Conservation (phyloP, 306 rosid species). For the Rosa persica region DNA sequence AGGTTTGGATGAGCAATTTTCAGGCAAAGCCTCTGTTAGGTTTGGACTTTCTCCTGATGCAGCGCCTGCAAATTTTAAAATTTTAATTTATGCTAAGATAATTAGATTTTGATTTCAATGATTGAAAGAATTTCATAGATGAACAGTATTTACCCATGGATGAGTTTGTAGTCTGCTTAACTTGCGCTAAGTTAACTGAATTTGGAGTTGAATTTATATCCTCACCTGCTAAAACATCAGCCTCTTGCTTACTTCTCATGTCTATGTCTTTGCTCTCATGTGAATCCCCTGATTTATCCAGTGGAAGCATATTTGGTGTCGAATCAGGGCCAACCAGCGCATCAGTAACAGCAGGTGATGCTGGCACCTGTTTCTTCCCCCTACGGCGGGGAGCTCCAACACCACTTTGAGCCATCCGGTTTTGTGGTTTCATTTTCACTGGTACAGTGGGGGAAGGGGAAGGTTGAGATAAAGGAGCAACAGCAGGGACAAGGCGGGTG, state of each 20-base stretch:
- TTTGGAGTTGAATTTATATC: constrained; percentile 37
- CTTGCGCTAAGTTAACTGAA: constrained; percentile 31
- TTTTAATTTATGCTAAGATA: neutral
- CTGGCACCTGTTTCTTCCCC: constrained; percentile 67
- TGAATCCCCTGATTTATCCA: constrained; percentile 38
- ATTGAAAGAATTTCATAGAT: neutral
- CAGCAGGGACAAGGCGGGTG: constrained; percentile 42
- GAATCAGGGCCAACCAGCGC: constrained; percentile 40
- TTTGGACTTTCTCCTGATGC: constrained; percentile 44
- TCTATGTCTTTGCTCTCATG: constrained; percentile 31
- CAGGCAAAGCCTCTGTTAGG: constrained; percentile 36
- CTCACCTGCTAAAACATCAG: constrained; percentile 33
- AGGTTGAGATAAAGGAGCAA: constrained; percentile 44
- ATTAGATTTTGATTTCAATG: constrained; percentile 11
- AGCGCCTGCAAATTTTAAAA: constrained; percentile 50
- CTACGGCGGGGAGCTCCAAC: constrained; percentile 69
- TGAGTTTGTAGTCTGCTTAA: constrained; percentile 41
- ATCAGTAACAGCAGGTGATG: constrained; percentile 39
- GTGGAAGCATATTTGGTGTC: constrained; percentile 40
- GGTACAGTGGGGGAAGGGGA: constrained; percentile 47
- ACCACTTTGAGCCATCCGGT: constrained; percentile 58
- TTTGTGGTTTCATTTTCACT: constrained; percentile 48
- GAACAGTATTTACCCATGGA: constrained; percentile 45
- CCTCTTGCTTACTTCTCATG: constrained; percentile 34
- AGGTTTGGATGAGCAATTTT: constrained; percentile 27